phyloP scores from a whole-genome alignment of 306 rosid species.

The Malus orientalis region DNA sequence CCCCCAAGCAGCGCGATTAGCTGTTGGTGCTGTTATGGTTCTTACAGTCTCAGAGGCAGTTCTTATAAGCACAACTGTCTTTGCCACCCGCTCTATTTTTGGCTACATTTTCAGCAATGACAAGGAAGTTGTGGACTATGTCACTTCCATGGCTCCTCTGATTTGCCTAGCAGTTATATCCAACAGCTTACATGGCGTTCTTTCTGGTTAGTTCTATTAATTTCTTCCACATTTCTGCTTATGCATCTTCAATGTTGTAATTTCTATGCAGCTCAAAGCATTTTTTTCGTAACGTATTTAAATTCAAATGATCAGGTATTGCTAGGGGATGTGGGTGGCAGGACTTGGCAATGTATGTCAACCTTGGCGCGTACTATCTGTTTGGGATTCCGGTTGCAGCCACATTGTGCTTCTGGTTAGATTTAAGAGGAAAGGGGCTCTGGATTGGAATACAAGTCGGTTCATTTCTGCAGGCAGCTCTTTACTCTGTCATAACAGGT shows the following conservation, averaged over 20 bases:
- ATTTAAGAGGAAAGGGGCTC: constrained; percentile 50
- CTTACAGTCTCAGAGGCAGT: constrained; percentile 27
- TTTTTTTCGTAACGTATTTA: background rate
- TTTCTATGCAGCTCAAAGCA: background rate
- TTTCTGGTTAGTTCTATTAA: constrained; percentile 34
- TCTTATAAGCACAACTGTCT: constrained; percentile 30
- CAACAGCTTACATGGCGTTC: constrained; percentile 48
- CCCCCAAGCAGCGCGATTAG: constrained; percentile 39
- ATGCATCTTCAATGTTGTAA: background rate
- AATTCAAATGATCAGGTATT: constrained; percentile 28
- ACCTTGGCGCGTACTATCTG: constrained; percentile 57
- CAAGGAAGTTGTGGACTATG: constrained; percentile 60
- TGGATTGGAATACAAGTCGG: constrained; percentile 63
- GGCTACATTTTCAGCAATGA: constrained; percentile 60
- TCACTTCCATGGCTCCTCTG: constrained; percentile 55
- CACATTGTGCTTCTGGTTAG: constrained; percentile 39
- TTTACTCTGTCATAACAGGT: constrained; percentile 35
- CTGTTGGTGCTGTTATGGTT: constrained; percentile 36
- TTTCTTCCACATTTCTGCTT: background rate
- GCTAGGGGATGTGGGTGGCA: constrained; percentile 85
- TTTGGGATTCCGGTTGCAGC: constrained; percentile 62
- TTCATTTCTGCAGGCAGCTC: constrained; percentile 32
- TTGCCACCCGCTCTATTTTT: constrained; percentile 31
- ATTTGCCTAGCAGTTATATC: constrained; percentile 37
- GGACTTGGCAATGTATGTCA: constrained; percentile 45